Evolutionary conservation across 1,139 yeast species (phyloP), one percentile per base, ranked within the genome.

Genomic region (Geotrichum carabidarum): DNA sequence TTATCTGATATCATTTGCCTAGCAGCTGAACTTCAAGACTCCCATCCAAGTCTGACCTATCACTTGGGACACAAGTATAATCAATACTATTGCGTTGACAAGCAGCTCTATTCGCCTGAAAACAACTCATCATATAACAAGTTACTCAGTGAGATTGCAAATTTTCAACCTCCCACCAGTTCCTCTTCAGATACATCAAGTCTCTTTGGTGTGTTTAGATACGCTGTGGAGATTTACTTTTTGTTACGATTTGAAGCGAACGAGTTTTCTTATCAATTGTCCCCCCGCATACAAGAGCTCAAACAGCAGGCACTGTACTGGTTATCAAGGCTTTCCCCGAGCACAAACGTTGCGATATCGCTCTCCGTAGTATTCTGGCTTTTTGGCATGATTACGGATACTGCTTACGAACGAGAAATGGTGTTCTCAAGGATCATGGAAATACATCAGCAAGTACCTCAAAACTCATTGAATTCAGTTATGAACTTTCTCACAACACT

Each of bases 281-380:
- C 58, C 8, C 45, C 59, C 11, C 55, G 54, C 17, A 48, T 59
- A 12, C 41, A 35, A 15, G 31, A 56, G 8, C 38, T 57, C 14
- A 57, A 56, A 9, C 22, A 49, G 5, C 57, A 57, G 12, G 62
- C 58, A 1, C 32, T 61, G 27, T 43, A 53, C 34, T 44, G 50
- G 30, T 51, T 55, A 22, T 51, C 54, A n/a, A 45, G 60, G 8
- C 44, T 51, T 5, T 22, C 54, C 11, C 49, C 57, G 49, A 46
- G 55, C 45, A 17, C 44, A 27, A 57, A 54, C 40, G 45, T 50
- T 3, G 17, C 54, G 9, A 53, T 58, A 36, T 46, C 59, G 0
- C 61, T 59, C 59, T 60, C 65, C 15, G 15, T 48, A 17, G 35
- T 38, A 9, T 35, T 62, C 30, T 62, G 64, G 64, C 60, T 61